Conservation (phyloP, 768 basidiomycete genomes). For the Clavaria fumosa region DNA sequence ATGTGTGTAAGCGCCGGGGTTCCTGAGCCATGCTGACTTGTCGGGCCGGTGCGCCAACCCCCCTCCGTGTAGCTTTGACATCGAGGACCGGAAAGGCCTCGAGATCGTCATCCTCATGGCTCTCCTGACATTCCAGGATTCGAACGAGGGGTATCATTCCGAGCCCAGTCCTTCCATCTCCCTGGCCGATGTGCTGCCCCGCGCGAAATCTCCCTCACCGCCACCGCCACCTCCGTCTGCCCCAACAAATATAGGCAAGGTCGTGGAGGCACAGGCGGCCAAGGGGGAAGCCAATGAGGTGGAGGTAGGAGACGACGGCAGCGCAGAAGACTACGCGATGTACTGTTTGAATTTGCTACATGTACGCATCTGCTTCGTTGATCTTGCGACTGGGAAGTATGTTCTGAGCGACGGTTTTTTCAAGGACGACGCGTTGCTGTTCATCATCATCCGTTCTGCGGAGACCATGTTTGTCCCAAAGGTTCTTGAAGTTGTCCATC, state of each 20-base stretch:
- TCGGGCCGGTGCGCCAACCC: not conserved
- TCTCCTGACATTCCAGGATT: constrained; percentile 63
- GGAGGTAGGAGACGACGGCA: constrained; percentile 49
- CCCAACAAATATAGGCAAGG: constrained; percentile 50
- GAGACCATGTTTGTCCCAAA: constrained; percentile 53
- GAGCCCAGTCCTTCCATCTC: constrained; percentile 7
- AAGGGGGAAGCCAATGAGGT: constrained; percentile 66
- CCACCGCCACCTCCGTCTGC: constrained; percentile 48
- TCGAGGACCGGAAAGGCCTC: constrained; percentile 71
- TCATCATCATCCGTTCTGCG: constrained; percentile 55
- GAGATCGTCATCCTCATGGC: constrained; percentile 70
- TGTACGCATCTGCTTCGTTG: constrained; percentile 22
- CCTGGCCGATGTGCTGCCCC: constrained; percentile 8
- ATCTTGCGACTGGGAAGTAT: not conserved
- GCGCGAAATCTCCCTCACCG: constrained; percentile 20
- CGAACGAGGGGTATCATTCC: constrained; percentile 39
- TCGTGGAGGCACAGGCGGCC: constrained; percentile 54
- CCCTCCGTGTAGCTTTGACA: constrained; percentile 56
- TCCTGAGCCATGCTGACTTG: too few species aligned
- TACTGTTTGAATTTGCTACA: constrained; percentile 50
- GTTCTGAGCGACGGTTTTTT: not conserved
- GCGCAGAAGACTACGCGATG: constrained; percentile 47
- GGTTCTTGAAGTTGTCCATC: constrained; percentile 66
- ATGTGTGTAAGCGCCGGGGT: not conserved
- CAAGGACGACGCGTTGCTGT: constrained; percentile 70